Conservation (phyloP, 2,329 filamentous ascomycete species). For the Aspergillus persii region DNA sequence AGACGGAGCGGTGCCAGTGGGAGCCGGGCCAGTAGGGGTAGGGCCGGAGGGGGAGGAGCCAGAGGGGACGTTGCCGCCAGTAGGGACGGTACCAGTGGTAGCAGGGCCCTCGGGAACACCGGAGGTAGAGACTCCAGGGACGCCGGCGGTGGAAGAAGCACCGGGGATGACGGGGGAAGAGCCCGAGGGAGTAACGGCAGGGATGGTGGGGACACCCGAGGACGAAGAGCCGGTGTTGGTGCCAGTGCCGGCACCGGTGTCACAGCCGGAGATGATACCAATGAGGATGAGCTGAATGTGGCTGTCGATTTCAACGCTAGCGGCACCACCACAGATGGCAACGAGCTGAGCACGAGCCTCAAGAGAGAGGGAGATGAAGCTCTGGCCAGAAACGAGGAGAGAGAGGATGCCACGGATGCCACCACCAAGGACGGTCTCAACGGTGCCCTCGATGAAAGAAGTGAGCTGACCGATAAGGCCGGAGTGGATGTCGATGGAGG, state of each 20-base stretch:
- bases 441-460: constrained; percentile 29
- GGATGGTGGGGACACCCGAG: constrained; percentile 16
- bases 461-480: constrained; percentile 29
- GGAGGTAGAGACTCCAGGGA: constrained; percentile 9
- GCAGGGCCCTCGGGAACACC: constrained; percentile 11
- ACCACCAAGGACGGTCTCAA: constrained; percentile 28
- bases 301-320: constrained; percentile 50
- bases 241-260: constrained; percentile 21
- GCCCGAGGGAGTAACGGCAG: constrained; percentile 1
- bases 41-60: constrained; percentile 9
- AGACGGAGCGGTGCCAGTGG: not conserved
- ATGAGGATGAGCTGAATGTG: constrained; percentile 54
- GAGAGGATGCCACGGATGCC: constrained; percentile 33
- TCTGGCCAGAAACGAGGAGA: constrained; percentile 31
- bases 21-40: constrained; percentile 9
- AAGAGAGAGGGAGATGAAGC: constrained; percentile 30
- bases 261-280: constrained; percentile 35
- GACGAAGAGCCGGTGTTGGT: constrained; percentile 11
- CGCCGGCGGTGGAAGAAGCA: constrained; percentile 11
- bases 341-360: constrained; percentile 35
- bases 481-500: constrained; percentile 25
- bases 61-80: not conserved
- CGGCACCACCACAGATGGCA: constrained; percentile 34
- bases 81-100: not conserved
- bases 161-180: constrained; percentile 9